Base-by-base conservation (phyloP, 1,284 basidiomycete genomes). In the Sanghuangporus sanghuang region DNA sequence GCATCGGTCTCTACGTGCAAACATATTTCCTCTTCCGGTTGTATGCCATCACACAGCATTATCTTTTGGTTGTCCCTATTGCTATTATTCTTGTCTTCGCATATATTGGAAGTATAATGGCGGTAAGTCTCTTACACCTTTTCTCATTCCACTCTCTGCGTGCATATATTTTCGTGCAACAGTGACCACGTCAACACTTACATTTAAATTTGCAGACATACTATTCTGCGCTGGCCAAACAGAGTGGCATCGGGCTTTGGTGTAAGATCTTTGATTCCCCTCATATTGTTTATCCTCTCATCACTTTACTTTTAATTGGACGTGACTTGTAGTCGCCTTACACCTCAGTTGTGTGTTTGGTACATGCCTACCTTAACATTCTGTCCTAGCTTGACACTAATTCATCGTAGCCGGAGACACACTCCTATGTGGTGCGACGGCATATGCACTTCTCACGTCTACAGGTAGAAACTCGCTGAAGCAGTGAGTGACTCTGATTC, bases 291-390 rank as follows among this genome's bases (percentile, higher is more conserved):
- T 46, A n/a, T 14, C 44, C 27, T 52, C 23, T 46, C 50, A 57
- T n/a, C 18, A 11, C 46, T 39, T 12, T 39, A 7, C 16, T 5
- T 38, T 35, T n/a, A 23, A 14, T 18, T 52, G n/a, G 18, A 14
- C 27, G 12, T 52, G 49, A 9, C 32, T 53, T 12, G 2, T 42
- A 67, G 60, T 65, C 61, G 74, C 73, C 8, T 71, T 69, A 3
- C 74, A 76, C 57, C 67, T 76, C 36, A 67, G 70, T 40, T 67
- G 72, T 27, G 73, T 74, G 5, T 76, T 74, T 27, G 73, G 74
- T 76, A 58, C 36, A 70, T 62, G 2, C n/a, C 27, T 6, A 21
- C 6, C 40, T 36, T 27, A 54, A 7, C 32, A 23, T 18, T 18
- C 21, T 1, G 18, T 56, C 11, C 39, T 50, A 32, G 35, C 11